A percentile compares a stretch with the other conserved stretches of the same genome.
Evolutionary conservation across 257 asterid genomes (phyloP).

Genomic region (Eustoma russellianum): DNA sequence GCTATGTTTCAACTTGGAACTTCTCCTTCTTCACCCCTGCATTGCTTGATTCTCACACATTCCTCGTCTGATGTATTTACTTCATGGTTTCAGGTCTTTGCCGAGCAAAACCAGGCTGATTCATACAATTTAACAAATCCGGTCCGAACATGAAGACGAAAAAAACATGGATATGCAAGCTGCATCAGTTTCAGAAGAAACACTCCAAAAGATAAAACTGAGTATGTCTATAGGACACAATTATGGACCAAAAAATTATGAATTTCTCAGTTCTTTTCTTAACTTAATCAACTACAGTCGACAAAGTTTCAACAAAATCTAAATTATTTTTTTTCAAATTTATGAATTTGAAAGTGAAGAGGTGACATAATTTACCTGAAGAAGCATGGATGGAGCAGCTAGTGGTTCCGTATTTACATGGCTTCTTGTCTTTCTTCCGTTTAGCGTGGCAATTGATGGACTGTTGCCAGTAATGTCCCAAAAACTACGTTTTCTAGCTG

Average conservation of each 20-base stretch:
- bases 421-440: conserved; percentile 55
- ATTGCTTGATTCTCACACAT: not conserved
- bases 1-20: not conserved
- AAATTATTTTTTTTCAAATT: not conserved
- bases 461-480: conserved; percentile 57
- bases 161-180: conserved; percentile 31
- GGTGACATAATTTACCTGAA: conserved; percentile 36
- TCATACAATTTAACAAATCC: conserved; percentile 14
- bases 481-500: conserved; percentile 50
- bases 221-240: not conserved
- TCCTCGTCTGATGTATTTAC: conserved; percentile 11
- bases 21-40: not conserved
- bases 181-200: conserved; percentile 31
- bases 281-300: too few species aligned
- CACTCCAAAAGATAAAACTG: conserved; percentile 13
- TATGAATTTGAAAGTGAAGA: not conserved
- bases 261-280: too few species aligned
- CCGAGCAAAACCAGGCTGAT: conserved; percentile 61
- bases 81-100: conserved; percentile 33
- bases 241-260: not conserved
- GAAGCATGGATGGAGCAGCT: conserved; percentile 52
- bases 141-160: conserved; percentile 26
- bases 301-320: too few species aligned
- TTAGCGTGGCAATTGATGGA: conserved; percentile 43
- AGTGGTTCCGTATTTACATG: conserved; percentile 29